phyloP scores from a whole-genome alignment of 2,329 filamentous ascomycete genomes.

The Aspergillus ibericus region DNA sequence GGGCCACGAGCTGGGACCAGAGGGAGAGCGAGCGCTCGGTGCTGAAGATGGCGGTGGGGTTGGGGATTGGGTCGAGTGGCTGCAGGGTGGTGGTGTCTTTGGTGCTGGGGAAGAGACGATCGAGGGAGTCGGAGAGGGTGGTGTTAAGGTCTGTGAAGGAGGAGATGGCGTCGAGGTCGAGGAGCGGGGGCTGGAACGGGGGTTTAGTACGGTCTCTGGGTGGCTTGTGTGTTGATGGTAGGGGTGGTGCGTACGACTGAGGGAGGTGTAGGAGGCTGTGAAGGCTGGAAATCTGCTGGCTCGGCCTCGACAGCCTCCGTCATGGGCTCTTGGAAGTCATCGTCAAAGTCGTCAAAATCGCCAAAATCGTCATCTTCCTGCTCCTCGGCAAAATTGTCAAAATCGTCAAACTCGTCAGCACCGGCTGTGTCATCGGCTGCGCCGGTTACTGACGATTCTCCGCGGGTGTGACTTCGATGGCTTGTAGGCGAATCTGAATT shows the following conservation, averaged over 20 bases:
- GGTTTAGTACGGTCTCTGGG: too few relatives aligned
- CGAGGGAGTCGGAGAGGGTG: slow-evolving; percentile 41
- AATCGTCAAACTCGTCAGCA: slow-evolving; percentile 59
- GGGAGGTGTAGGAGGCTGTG: slow-evolving; percentile 34
- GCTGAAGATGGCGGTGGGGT: slow-evolving; percentile 65
- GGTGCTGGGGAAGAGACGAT: slow-evolving; percentile 46
- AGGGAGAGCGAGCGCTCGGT: slow-evolving; percentile 85
- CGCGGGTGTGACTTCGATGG: slow-evolving; percentile 42
- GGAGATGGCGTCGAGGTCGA: slow-evolving; percentile 57
- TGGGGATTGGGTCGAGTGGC: slow-evolving; percentile 41
- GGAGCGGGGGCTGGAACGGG: slow-evolving; percentile 35
- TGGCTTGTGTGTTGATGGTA: background rate
- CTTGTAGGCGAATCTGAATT: slow-evolving; percentile 59
- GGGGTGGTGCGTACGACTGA: slow-evolving; percentile 46
- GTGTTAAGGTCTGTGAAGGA: slow-evolving; percentile 44
- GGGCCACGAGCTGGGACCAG: slow-evolving; percentile 94
- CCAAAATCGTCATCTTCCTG: slow-evolving; percentile 58
- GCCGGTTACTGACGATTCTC: slow-evolving; percentile 40
- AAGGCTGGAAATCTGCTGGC: slow-evolving; percentile 19
- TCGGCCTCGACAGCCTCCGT: slow-evolving; percentile 29
- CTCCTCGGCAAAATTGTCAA: slow-evolving; percentile 55
- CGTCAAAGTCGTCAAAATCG: slow-evolving; percentile 71
- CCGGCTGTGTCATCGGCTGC: slow-evolving; percentile 67
- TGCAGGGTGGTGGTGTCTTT: slow-evolving; percentile 37
- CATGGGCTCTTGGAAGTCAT: slow-evolving; percentile 59